These are phyloP conservation scores for Solanum dulcamara DNA, from an alignment of 257 asterid genomes.

Conservation along the genomic window DNA sequence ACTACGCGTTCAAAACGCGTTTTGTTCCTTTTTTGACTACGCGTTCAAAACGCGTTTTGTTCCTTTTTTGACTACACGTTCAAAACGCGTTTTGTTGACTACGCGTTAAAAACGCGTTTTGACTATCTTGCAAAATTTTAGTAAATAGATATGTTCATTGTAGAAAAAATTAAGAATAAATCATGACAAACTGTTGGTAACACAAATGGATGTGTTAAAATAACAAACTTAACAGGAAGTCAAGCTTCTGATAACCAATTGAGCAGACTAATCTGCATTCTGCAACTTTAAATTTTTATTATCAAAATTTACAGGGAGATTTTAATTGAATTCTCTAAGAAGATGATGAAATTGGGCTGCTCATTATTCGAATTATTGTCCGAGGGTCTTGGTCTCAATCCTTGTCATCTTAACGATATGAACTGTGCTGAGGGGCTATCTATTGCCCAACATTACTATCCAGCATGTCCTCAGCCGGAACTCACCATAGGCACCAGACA, in stretches of 20 bases:
- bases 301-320: conserved; percentile 12
- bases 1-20: too few species aligned
- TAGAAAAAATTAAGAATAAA: too few species aligned
- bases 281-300: neutral
- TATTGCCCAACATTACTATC: neutral
- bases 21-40: too few species aligned
- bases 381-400: neutral
- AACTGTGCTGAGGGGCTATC: neutral
- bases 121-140: too few species aligned
- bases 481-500: neutral
- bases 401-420: neutral
- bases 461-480: conserved; percentile 4
- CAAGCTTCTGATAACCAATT: neutral
- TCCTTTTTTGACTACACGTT: too few species aligned
- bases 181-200: neutral
- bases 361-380: neutral
- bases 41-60: too few species aligned
- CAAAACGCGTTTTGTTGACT: too few species aligned
- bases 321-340: conserved; percentile 8
- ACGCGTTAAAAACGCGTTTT: too few species aligned
- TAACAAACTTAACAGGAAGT: neutral
- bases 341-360: conserved; percentile 22
- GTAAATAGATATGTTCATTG: too few species aligned
- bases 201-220: neutral
- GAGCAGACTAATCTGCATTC: neutral